These are phyloP conservation scores for Penicillium pancosmium DNA, from an alignment of 495 filamentous ascomycete species.

Conservation along the genomic window DNA sequence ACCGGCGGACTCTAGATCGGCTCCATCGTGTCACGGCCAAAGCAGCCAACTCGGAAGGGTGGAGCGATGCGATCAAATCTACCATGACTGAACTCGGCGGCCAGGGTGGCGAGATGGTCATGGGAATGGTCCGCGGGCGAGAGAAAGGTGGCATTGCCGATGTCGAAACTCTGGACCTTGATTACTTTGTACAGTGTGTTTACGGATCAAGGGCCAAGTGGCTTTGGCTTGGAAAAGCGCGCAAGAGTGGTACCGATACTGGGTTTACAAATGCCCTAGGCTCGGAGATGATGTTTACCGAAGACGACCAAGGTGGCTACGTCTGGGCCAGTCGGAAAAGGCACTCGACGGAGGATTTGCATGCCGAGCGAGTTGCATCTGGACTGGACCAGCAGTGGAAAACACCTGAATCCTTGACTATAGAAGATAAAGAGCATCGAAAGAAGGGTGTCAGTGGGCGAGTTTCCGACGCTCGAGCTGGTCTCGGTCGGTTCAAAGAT, in stretches of 20 bases:
- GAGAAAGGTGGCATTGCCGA: constrained; percentile 90
- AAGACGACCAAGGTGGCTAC: constrained; percentile 66
- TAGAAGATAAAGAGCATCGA: constrained; percentile 65
- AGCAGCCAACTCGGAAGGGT: constrained; percentile 78
- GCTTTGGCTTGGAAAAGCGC: constrained; percentile 90
- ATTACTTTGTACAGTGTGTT: constrained; percentile 74
- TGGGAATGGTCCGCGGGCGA: constrained; percentile 85
- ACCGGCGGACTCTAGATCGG: constrained; percentile 78
- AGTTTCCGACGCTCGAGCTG: constrained; percentile 81
- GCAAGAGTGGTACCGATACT: constrained; percentile 58
- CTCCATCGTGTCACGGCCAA: constrained; percentile 84
- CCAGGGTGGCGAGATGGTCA: constrained; percentile 92
- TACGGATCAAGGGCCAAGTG: constrained; percentile 84
- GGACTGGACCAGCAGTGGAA: constrained; percentile 36
- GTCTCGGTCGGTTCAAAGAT: constrained; percentile 81
- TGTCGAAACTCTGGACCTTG: constrained; percentile 87
- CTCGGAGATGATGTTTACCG: constrained; percentile 64
- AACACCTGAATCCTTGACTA: constrained; percentile 26
- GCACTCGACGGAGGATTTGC: constrained; percentile 43
- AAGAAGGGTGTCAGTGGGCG: constrained; percentile 78
- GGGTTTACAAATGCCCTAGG: constrained; percentile 54
- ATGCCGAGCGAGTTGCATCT: constrained; percentile 31
- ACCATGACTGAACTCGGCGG: constrained; percentile 92
- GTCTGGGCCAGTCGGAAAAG: constrained; percentile 62
- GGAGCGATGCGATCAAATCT: constrained; percentile 89